phyloP scores from a whole-genome alignment of 768 basidiomycete genomes.

The Pulveroboletus sp. region DNA sequence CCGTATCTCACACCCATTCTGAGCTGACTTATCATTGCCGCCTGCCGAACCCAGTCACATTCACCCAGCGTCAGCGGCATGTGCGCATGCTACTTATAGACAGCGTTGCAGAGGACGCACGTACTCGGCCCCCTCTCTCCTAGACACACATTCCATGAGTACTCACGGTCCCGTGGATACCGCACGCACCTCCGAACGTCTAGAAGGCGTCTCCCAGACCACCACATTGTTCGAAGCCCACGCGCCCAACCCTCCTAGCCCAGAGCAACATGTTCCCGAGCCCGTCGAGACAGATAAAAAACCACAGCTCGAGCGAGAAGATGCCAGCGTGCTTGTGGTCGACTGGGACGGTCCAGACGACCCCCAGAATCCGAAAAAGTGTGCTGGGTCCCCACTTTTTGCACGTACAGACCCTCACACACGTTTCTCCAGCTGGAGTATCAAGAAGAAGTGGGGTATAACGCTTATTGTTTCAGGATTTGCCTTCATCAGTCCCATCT shows the following conservation, averaged over 20 bases:
- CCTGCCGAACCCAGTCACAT: too few relatives aligned
- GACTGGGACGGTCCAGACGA: slow-evolving; percentile 64
- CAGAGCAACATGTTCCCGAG: not conserved
- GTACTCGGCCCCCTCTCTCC: not conserved
- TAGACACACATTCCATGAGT: not conserved
- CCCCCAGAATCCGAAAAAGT: slow-evolving; percentile 58
- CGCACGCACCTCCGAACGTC: not conserved
- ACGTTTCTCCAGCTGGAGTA: slow-evolving; percentile 49
- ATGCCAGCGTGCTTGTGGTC: slow-evolving; percentile 31
- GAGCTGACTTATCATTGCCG: too few relatives aligned
- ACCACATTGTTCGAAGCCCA: slow-evolving; percentile 9
- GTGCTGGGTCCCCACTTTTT: slow-evolving; percentile 3
- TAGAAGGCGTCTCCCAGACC: slow-evolving; percentile 2
- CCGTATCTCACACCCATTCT: too few relatives aligned
- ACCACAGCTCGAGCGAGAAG: not conserved
- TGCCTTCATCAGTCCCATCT: slow-evolving; percentile 63
- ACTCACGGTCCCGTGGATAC: not conserved
- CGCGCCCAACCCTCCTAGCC: not conserved
- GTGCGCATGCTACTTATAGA: too few relatives aligned
- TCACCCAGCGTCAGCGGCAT: too few relatives aligned
- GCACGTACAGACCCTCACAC: not conserved
- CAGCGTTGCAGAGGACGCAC: too few relatives aligned
- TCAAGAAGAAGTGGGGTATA: slow-evolving; percentile 56
- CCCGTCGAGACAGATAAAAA: not conserved
- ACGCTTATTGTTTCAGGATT: slow-evolving; percentile 60